phyloP scores from a whole-genome alignment of 106 monocot species.

The Hemerocallis citrina region DNA sequence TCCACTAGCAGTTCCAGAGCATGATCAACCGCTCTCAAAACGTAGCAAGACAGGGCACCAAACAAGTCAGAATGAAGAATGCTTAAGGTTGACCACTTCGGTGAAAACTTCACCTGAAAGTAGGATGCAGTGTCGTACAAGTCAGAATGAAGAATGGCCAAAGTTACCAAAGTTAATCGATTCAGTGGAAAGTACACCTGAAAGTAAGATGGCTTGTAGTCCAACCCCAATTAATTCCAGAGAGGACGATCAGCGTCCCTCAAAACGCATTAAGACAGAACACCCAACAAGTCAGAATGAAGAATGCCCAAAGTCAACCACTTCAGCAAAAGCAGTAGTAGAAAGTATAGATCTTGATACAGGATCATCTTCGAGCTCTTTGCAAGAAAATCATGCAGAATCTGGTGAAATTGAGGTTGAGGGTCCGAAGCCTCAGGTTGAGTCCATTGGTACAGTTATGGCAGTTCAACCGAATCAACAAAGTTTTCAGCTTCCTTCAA shows the following conservation, averaged over 20 bases:
- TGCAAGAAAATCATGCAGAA: neutral
- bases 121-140: neutral
- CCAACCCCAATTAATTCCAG: neutral
- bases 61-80: constrained; percentile 2
- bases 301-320: neutral
- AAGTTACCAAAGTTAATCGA: no score
- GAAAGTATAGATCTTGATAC: constrained; percentile 3
- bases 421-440: neutral
- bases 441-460: neutral
- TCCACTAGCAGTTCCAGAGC: neutral
- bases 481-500: neutral
- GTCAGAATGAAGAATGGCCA: constrained; percentile 6
- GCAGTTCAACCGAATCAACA: constrained; percentile 4
- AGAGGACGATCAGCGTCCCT: neutral
- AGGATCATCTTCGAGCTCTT: neutral
- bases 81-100: no score
- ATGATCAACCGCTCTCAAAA: neutral
- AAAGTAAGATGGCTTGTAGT: neutral
- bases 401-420: neutral
- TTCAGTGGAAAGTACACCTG: neutral
- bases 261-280: constrained; percentile 8
- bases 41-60: neutral
- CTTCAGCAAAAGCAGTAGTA: neutral
- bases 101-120: neutral
- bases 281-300: neutral